A percentile compares a stretch with the other conserved stretches of the same genome.
Evolutionary conservation across 192 early-diverging fungal genomes (phyloP).

Genomic region (Backusella macrospora): DNA sequence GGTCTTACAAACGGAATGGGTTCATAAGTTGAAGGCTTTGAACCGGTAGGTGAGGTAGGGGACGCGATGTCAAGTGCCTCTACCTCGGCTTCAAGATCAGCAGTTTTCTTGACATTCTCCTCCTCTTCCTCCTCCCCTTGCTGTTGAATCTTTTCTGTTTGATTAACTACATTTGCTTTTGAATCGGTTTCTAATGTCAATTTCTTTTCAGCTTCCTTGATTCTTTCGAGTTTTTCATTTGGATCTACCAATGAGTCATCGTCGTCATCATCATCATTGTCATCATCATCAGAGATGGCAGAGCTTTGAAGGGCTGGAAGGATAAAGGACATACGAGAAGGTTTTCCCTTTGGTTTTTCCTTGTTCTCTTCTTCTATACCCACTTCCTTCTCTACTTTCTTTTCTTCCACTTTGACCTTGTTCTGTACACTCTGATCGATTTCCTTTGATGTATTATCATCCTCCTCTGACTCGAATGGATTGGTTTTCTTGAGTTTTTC

Average conservation of each 20-base stretch:
- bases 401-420: neutral
- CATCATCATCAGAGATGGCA: slow-evolving; percentile 14
- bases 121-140: too few relatives aligned
- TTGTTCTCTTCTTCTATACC: neutral
- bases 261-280: slow-evolving; percentile 7
- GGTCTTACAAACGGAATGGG: slow-evolving; percentile 17
- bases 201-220: neutral
- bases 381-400: neutral
- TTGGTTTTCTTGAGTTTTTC: neutral
- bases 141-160: neutral
- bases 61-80: slow-evolving; percentile 13
- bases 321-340: slow-evolving; percentile 20
- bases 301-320: slow-evolving; percentile 12
- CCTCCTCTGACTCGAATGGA: neutral
- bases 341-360: neutral
- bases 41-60: neutral
- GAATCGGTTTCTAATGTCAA: neutral
- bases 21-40: slow-evolving; percentile 16
- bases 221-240: slow-evolving; percentile 15
- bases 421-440: neutral
- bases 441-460: neutral
- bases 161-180: neutral
- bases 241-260: slow-evolving; percentile 18
- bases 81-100: slow-evolving; percentile 13
- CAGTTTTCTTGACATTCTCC: neutral